Evolutionary conservation across 225 moss, liverwort and hornwort genomes (phyloP).

Genomic region (Rhytidiadelphus loreus): DNA sequence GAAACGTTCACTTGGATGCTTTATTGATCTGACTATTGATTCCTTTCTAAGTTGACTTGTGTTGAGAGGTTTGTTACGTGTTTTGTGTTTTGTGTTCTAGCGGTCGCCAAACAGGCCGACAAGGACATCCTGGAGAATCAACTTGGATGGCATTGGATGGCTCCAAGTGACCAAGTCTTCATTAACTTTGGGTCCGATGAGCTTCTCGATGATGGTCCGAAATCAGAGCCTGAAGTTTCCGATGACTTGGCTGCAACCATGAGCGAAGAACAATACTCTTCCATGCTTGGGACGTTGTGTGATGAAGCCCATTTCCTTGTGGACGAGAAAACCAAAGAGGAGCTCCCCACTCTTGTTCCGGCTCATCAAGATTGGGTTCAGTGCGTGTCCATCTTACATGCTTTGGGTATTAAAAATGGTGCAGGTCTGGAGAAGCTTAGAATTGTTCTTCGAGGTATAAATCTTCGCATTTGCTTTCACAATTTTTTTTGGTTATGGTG

Average conservation of each 20-base stretch:
- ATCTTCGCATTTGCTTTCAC: neutral
- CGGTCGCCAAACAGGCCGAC: conserved; percentile 22
- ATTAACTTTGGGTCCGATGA: conserved; percentile 17
- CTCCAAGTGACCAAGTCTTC: conserved; percentile 60
- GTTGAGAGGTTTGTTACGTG: neutral
- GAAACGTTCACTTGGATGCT: neutral
- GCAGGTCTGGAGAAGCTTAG: conserved; percentile 56
- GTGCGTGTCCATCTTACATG: conserved; percentile 52
- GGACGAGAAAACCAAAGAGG: conserved; percentile 37
- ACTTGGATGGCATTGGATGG: conserved; percentile 71
- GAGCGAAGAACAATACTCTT: conserved; percentile 23
- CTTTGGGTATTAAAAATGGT: conserved; percentile 54
- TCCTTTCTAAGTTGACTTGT: neutral
- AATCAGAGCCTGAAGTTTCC: neutral
- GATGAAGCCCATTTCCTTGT: conserved; percentile 61
- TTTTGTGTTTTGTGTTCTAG: neutral
- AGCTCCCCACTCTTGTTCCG: conserved; percentile 11
- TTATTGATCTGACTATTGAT: neutral
- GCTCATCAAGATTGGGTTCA: conserved; percentile 43
- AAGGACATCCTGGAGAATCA: conserved; percentile 71
- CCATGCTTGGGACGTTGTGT: conserved; percentile 20
- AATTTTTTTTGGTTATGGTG: too few relatives aligned
- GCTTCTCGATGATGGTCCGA: neutral
- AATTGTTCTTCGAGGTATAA: conserved; percentile 29
- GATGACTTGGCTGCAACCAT: conserved; percentile 29